Evolutionary conservation across 345 rosid species (phyloP), one percentile per base, ranked within the genome.

Genomic region (Lagerstroemia speciosa): DNA sequence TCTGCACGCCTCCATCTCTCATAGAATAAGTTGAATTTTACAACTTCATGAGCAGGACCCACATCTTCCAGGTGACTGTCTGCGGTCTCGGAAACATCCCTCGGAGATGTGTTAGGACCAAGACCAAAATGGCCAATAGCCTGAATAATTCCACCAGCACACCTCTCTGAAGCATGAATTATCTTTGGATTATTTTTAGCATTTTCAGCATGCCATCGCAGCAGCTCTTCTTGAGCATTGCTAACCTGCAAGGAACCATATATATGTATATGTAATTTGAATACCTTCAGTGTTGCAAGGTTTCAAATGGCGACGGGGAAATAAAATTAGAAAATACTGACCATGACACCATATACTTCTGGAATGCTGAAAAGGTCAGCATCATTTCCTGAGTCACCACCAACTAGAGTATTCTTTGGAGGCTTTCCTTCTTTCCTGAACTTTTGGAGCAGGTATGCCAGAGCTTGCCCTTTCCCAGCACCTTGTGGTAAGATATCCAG

Each of bases 361-460:
- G 97, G 96, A 73, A 94, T 88, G 83, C 92, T 85, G 76, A 91
- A 94, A 6, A 94, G 86, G 57, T 94, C 99, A 17, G 99, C 98
- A 78, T 94, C 99, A 73, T 94, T 94, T 70, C 99, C 99, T 50
- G 99, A 94, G 80, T 94, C 99, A 20, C 99, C 99, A 76, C 99
- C 92, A 52, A 76, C 98, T 80, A 94, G 96, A 65, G 98, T 94
- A 70, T 84, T 89, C n/a, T 30, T 50, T 53, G 99, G 99, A 61
- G 81, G 78, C 72, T 83, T 87, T 73, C 93, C 86, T 74, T 83
- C 92, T 65, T 75, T 61, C 78, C 83, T 87, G 27, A 94, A 86
- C 79, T 94, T 89, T 80, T 81, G 78, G 16, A 83, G 86, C 73
- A 94, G 80, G 80, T 89, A 94, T 0, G 97, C 93, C 69, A 91